These are phyloP conservation scores for Phytopythium sindhum DNA, from an alignment of 352 stramenopile species.

Conservation along the genomic window DNA sequence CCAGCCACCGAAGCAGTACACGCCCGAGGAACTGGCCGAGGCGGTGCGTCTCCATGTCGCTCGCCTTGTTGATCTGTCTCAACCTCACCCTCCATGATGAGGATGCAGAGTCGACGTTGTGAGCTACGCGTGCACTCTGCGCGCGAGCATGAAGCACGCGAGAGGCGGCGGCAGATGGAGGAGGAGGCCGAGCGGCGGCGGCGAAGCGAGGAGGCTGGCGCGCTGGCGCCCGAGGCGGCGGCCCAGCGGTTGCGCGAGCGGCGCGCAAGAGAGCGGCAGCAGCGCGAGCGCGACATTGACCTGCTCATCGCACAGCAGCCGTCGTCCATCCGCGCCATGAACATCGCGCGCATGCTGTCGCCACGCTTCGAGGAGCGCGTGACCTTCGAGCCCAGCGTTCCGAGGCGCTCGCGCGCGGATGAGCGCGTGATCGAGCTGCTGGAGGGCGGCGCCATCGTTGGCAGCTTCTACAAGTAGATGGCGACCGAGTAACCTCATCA, in stretches of 20 bases:
- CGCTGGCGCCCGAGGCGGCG: slow-evolving; percentile 35
- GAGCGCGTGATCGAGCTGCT: slow-evolving; percentile 61
- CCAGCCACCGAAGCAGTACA: slow-evolving; percentile 3
- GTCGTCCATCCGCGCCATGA: slow-evolving; percentile 77
- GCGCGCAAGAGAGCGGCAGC: slow-evolving; percentile 37
- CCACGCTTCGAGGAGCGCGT: slow-evolving; percentile 64
- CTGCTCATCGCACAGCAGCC: slow-evolving; percentile 63
- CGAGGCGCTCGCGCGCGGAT: slow-evolving; percentile 52
- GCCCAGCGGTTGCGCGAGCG: slow-evolving; percentile 43
- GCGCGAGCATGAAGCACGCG: slow-evolving; percentile 32
- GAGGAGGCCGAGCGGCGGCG: slow-evolving; percentile 27
- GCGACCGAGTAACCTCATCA: not conserved
- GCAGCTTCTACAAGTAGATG: slow-evolving; percentile 62
- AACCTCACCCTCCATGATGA: not conserved
- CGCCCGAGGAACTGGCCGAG: slow-evolving; percentile 19
- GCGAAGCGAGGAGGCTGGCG: slow-evolving; percentile 26
- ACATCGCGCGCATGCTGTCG: slow-evolving; percentile 77
- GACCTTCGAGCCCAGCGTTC: slow-evolving; percentile 43
- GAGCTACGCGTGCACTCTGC: slow-evolving; percentile 43
- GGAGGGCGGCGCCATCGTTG: slow-evolving; percentile 37
- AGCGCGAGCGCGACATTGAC: slow-evolving; percentile 54
- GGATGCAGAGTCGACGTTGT: slow-evolving; percentile 38
- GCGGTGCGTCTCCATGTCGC: slow-evolving; percentile 23
- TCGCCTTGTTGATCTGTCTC: not conserved
- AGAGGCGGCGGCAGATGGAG: slow-evolving; percentile 18